Evolutionary conservation across 2,329 filamentous ascomycete genomes (phyloP).

Genomic region (Drechslerella stenobrocha): DNA sequence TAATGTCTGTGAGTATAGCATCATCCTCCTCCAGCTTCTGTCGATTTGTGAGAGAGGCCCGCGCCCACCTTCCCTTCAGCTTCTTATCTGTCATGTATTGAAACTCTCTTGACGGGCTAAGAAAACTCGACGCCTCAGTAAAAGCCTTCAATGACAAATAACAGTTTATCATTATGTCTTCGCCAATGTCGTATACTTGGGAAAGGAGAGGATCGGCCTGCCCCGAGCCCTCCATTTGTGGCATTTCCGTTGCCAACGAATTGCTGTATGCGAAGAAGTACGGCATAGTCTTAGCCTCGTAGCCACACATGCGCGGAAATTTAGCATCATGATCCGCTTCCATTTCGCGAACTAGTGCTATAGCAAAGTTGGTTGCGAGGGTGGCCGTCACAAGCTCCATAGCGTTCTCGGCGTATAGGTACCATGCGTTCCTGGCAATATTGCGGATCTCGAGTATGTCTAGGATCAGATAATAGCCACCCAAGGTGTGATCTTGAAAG

Average conservation of each 20-base stretch:
- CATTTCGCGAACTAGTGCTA: neutral
- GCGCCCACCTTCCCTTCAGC: neutral
- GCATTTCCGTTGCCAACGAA: neutral
- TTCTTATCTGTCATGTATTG: neutral
- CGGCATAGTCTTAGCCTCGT: too few relatives aligned
- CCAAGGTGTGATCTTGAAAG: neutral
- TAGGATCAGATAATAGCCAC: conserved; percentile 1
- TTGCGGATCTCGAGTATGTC: conserved; percentile 4
- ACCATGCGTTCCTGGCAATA: neutral
- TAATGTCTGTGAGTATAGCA: neutral
- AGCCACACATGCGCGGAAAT: too few relatives aligned
- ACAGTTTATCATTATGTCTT: conserved; percentile 1
- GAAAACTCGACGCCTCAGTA: too few relatives aligned
- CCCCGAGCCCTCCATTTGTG: neutral
- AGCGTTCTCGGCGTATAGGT: neutral
- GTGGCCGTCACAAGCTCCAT: conserved; percentile 4
- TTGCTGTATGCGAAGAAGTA: conserved; percentile 1
- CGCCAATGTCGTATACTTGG: neutral
- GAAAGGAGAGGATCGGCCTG: neutral
- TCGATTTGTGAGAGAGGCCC: neutral
- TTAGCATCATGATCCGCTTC: neutral
- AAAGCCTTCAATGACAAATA: neutral
- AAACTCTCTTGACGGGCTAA: too few relatives aligned
- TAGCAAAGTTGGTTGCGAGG: conserved; percentile 1
- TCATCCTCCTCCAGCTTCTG: conserved; percentile 1